Evolutionary conservation across 2,329 filamentous ascomycete species (phyloP), one percentile per base, ranked within the genome.

Genomic region (Pseudogymnoascus sp.): DNA sequence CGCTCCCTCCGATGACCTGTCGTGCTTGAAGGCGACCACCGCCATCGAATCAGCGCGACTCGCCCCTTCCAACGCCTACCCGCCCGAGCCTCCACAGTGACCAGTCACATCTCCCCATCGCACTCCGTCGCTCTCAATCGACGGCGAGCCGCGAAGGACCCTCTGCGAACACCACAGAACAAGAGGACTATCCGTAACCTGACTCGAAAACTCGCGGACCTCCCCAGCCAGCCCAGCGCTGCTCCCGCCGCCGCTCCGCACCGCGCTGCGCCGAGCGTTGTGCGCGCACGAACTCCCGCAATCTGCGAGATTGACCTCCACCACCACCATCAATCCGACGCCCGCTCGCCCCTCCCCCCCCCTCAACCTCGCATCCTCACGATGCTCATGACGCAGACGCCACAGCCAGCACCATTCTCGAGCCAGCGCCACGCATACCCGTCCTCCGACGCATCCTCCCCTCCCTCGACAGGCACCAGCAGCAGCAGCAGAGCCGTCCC

Each of bases 321-420:
- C 17, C 57, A 21, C 17, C 57, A 36, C 31, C 7, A 38, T 21
- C 57, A 36, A 60, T 60, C 26, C 26, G 17, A 47, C 44, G 17
- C 44, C n/a, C 47, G 60, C 44, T 21, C 47, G 60, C n/a, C 42
- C n/a, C 28, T 10, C 50, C 61, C 44, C 71, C 68, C 65, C 64
- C 63, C 66, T 65, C 65, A 66, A 65, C 28, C 33, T 33, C 62
- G 65, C 67, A 67, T 73, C 67, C 71, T 76, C 77, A 81, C 77
- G 71, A 83, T 83, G 81, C 80, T 82, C 70, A 82, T 82, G 80
- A 81, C 79, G 72, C 77, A 78, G 75, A 74, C 75, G 66, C 74
- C 76, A 73, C 75, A 77, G 71, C 74, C 77, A 75, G 76, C 78
- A 77, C 71, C 78, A 78, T 71, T 73, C 74, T 74, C 78, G 78